These are phyloP conservation scores for Annulohypoxylon truncatum DNA, from an alignment of 2,329 filamentous ascomycete species.

Conservation along the genomic window DNA sequence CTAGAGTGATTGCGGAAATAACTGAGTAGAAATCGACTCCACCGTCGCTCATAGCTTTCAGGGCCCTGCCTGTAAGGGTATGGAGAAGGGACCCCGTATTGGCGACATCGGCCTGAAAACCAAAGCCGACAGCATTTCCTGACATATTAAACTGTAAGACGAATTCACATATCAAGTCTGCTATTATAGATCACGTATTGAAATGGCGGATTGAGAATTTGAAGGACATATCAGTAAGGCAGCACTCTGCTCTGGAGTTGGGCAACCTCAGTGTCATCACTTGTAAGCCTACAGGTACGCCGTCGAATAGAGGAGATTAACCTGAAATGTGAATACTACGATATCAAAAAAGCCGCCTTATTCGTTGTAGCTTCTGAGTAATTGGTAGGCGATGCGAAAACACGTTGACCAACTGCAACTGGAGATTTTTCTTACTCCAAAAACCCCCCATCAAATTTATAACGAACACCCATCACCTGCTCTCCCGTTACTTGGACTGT, in stretches of 20 bases:
- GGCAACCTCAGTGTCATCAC: neutral
- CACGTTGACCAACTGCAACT: too few relatives aligned
- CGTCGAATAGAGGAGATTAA: too few relatives aligned
- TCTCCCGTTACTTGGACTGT: too few relatives aligned
- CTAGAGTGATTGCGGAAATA: neutral
- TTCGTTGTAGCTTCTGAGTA: too few relatives aligned
- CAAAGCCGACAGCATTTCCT: neutral
- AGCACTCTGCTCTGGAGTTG: neutral
- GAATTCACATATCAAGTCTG: neutral
- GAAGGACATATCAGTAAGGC: neutral
- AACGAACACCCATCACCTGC: too few relatives aligned
- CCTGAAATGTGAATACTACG: too few relatives aligned
- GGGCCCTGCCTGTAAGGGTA: neutral
- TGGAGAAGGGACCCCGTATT: neutral
- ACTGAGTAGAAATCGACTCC: conserved; percentile 5
- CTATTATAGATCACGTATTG: too few relatives aligned
- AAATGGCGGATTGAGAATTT: neutral
- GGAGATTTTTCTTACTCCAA: too few relatives aligned
- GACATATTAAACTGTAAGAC: neutral
- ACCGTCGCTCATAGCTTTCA: neutral
- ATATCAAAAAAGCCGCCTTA: too few relatives aligned
- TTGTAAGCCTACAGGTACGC: too few relatives aligned
- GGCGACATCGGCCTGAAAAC: conserved; percentile 3
- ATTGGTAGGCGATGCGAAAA: too few relatives aligned
- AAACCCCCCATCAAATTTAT: too few relatives aligned